Evolutionary conservation across 495 filamentous ascomycete genomes (phyloP).

Genomic region (Thozetella sp.): DNA sequence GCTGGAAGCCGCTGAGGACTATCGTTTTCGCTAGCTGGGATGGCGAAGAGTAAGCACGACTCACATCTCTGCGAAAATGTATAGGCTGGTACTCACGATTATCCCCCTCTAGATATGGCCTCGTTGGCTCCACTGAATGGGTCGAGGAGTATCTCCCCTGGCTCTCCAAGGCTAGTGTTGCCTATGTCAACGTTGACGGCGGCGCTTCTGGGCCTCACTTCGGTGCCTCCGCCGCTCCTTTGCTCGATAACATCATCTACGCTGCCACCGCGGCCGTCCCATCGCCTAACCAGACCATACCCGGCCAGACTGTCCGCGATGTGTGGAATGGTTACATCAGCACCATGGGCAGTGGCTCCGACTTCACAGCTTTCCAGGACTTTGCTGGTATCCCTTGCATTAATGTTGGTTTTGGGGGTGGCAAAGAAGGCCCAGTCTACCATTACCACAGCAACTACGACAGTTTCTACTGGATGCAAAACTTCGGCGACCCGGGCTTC

Average conservation of each 20-base stretch:
- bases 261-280: slow-evolving; percentile 69
- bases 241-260: slow-evolving; percentile 76
- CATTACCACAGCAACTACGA: slow-evolving; percentile 96
- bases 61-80: neutral
- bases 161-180: slow-evolving; percentile 74
- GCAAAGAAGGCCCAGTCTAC: slow-evolving; percentile 51
- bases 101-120: slow-evolving; percentile 41
- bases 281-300: slow-evolving; percentile 82
- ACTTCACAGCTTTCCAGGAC: slow-evolving; percentile 93
- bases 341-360: slow-evolving; percentile 80
- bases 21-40: slow-evolving; percentile 97
- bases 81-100: neutral
- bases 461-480: slow-evolving; percentile 84
- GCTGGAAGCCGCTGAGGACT: slow-evolving; percentile 89
- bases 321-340: slow-evolving; percentile 69
- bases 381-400: slow-evolving; percentile 85
- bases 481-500: slow-evolving; percentile 83
- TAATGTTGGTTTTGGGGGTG: slow-evolving; percentile 76
- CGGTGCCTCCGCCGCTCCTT: slow-evolving; percentile 69
- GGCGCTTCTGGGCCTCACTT: slow-evolving; percentile 75
- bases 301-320: slow-evolving; percentile 74
- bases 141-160: slow-evolving; percentile 93
- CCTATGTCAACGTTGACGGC: slow-evolving; percentile 90
- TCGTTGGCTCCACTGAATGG: slow-evolving; percentile 92
- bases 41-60: slow-evolving; percentile 72